Evolutionary conservation across 129 eudicot genomes (phyloP), one percentile per base, ranked within the genome.

Genomic region (Flaveria bidentis): DNA sequence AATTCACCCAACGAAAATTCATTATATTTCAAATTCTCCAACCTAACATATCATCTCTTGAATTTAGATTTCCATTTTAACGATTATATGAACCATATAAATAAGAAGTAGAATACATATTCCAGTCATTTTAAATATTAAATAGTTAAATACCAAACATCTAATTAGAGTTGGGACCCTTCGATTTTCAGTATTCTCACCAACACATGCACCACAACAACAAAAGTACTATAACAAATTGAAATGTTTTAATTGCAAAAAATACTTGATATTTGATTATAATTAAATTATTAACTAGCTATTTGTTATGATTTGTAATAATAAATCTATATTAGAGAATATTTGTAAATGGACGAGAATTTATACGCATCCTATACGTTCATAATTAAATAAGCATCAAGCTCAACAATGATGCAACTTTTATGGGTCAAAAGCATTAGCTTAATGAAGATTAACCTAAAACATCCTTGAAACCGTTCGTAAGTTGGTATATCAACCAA

Each of bases 171-270:
- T 30, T 3, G 36, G 36, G 36, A 30, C 5, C 36, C 36, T 30
- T 30, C 36, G 36, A 30, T 30, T 30, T 30, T 30, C 0, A 30
- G 36, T 30, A 30, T 3, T 30, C 5, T 30, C 36, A 22, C 65
- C 65, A 58, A 58, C 65, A 58, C 65, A 67, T 42, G 53, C 45
- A 63, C 22, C 18, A 63, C 39, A 60, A 22, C 45, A 63, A 6
- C 68, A 28, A 28, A 28, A 2, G 2, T 60, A 60, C 4, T 60
- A 9, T 11, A 60, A 13, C 9, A 53, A 53, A 44, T 44, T 44
- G 7, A 44, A 44, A 44, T 44, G 61, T 16, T 17, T 53, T 4
- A 22, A 16, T 15, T 12, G 56, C 5, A 55, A 55, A 16, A 5
- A 16, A 16, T 3, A 4, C 17, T 4, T 55, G 9, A n/a, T 16